phyloP scores from a whole-genome alignment of 139 green algal species.

The Micractinium sp. region DNA sequence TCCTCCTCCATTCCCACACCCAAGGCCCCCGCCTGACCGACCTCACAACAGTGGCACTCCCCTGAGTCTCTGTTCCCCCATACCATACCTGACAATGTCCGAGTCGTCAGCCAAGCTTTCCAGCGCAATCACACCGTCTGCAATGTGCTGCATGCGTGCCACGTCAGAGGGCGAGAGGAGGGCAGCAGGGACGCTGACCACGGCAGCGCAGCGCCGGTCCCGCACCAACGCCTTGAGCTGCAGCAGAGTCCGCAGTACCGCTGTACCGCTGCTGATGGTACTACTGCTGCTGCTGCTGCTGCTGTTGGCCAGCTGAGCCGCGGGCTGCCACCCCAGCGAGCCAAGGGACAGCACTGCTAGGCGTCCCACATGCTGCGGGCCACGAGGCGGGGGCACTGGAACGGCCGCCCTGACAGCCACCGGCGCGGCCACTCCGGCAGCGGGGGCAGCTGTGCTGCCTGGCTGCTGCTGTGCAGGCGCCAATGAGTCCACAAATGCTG shows the following conservation, averaged over 20 bases:
- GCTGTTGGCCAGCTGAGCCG: neutral
- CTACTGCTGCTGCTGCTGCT: neutral
- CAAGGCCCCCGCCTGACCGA: too few relatives aligned
- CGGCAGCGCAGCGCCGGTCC: constrained; percentile 29
- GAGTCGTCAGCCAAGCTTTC: constrained; percentile 67
- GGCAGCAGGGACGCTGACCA: constrained; percentile 45
- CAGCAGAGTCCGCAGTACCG: constrained; percentile 29
- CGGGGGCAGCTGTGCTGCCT: neutral
- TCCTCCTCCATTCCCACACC: too few relatives aligned
- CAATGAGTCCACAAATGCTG: constrained; percentile 17
- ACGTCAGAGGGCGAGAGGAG: constrained; percentile 32
- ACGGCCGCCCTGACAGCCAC: neutral
- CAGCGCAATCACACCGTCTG: constrained; percentile 67
- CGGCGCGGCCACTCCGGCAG: neutral
- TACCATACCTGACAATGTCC: constrained; percentile 45
- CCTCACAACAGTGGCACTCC: too few relatives aligned
- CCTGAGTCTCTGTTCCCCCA: neutral
- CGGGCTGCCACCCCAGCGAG: constrained; percentile 42
- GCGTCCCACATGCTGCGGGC: constrained; percentile 47
- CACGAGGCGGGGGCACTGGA: neutral
- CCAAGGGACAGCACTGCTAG: constrained; percentile 67
- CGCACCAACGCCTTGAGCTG: constrained; percentile 34
- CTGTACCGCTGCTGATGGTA: constrained; percentile 32
- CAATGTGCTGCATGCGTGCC: constrained; percentile 62
- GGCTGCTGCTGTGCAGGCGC: neutral